phyloP scores from a whole-genome alignment of 768 basidiomycete genomes.

The Rhodotorula taiwanensis region DNA sequence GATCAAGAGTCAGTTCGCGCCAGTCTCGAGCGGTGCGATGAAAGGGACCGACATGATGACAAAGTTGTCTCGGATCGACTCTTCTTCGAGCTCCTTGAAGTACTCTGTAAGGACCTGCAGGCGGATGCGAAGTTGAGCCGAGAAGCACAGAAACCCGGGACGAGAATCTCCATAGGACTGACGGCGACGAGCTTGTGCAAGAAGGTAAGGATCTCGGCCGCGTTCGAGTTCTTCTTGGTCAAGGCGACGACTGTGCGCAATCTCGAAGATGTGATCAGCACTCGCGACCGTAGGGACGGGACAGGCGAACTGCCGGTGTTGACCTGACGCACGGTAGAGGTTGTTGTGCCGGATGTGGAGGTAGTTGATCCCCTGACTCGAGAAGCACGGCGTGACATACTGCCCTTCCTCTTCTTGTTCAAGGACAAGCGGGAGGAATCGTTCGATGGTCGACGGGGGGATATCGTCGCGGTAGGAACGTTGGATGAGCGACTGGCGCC shows the following conservation, averaged over 20 bases:
- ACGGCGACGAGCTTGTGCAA: slow-evolving; percentile 73
- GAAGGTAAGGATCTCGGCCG: slow-evolving; percentile 91
- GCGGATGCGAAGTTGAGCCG: background rate
- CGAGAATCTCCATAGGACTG: no score
- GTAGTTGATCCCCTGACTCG: slow-evolving; percentile 90
- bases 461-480: slow-evolving; percentile 96
- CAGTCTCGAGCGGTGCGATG: no score
- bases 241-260: slow-evolving; percentile 72
- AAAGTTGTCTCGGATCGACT: slow-evolving; percentile 97
- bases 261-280: background rate
- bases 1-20: no score
- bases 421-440: slow-evolving; percentile 83
- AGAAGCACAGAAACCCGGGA: slow-evolving; percentile 39
- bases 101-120: slow-evolving; percentile 84
- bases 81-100: slow-evolving; percentile 99
- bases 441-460: slow-evolving; percentile 75
- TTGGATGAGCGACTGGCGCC: slow-evolving; percentile 74
- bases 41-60: slow-evolving; percentile 63
- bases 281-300: slow-evolving; percentile 2
- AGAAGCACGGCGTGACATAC: slow-evolving; percentile 93
- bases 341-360: slow-evolving; percentile 98
- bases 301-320: background rate
- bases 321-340: slow-evolving; percentile 67
- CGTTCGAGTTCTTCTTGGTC: slow-evolving; percentile 92
- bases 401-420: slow-evolving; percentile 97